Conservation (phyloP, 177 flowering plant genomes). For the Vitis hybrid region DNA sequence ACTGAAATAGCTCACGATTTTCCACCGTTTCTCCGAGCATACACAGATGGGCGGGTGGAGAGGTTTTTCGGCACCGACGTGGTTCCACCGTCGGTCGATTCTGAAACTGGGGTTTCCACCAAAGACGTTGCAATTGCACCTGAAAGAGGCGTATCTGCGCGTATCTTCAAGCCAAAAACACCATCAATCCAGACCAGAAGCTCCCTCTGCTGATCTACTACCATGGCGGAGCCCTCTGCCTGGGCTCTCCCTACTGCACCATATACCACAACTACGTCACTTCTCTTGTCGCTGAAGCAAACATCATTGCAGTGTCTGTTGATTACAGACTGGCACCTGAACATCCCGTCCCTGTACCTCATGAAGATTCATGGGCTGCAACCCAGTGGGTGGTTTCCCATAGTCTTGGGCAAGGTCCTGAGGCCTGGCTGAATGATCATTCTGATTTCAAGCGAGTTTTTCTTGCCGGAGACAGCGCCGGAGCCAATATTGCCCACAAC, state of each 20-base stretch:
- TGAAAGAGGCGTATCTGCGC: conserved; percentile 18
- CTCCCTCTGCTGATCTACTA: conserved; percentile 29
- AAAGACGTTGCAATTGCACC: conserved; percentile 32
- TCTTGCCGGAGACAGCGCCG: conserved; percentile 53
- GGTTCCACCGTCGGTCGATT: conserved; percentile 24
- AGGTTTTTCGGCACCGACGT: conserved; percentile 6
- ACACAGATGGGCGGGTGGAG: conserved; percentile 20
- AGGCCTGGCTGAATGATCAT: conserved; percentile 24
- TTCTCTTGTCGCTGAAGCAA: conserved; percentile 14
- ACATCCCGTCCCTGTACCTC: conserved; percentile 9
- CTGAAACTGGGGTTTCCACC: conserved; percentile 24
- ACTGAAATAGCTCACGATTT: conserved; percentile 8
- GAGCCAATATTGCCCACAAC: conserved; percentile 36
- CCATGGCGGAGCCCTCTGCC: conserved; percentile 49
- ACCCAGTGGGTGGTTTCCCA: conserved; percentile 10
- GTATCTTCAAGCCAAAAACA: conserved; percentile 24
- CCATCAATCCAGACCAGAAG: conserved; percentile 5
- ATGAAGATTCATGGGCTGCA: conserved; percentile 15
- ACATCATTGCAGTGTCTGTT: conserved; percentile 19
- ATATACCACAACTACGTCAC: conserved; percentile 16
- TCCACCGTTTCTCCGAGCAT: conserved; percentile 3
- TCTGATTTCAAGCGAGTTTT: conserved; percentile 33
- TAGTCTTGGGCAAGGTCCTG: no score
- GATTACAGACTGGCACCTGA: conserved; percentile 21
- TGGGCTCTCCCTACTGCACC: conserved; percentile 25